Evolutionary conservation across 2,329 filamentous ascomycete genomes (phyloP).

Genomic region (Sclerotinia glacialis): DNA sequence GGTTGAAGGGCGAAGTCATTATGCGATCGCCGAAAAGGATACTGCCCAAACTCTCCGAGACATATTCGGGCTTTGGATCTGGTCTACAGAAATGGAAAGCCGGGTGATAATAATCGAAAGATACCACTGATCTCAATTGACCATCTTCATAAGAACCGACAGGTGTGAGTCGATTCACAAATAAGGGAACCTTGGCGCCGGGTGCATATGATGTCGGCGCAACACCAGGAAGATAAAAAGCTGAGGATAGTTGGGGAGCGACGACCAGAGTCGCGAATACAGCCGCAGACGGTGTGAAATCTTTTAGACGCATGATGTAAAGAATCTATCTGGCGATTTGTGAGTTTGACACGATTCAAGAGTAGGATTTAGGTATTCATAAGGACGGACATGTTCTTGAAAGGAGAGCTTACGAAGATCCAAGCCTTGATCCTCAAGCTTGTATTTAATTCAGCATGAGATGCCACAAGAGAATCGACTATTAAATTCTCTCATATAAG

Average conservation of each 20-base stretch:
- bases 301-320: slow-evolving; percentile 37
- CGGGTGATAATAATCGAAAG: slow-evolving; percentile 93
- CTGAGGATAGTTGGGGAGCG: slow-evolving; percentile 54
- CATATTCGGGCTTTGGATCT: slow-evolving; percentile 69
- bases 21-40: slow-evolving; percentile 97
- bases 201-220: slow-evolving; percentile 87
- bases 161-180: slow-evolving; percentile 90
- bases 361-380: background rate
- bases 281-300: slow-evolving; percentile 44
- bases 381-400: background rate
- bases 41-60: slow-evolving; percentile 88
- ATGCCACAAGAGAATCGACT: background rate
- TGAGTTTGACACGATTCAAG: background rate
- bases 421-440: slow-evolving; percentile 1
- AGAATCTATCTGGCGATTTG: background rate
- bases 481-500: slow-evolving; percentile 10
- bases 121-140: slow-evolving; percentile 85
- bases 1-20: slow-evolving; percentile 89
- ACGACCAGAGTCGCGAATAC: slow-evolving; percentile 51
- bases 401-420: slow-evolving; percentile 18
- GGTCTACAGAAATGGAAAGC: slow-evolving; percentile 87
- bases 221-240: slow-evolving; percentile 95
- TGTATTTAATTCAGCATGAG: slow-evolving; percentile 14
- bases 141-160: slow-evolving; percentile 73
- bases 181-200: slow-evolving; percentile 77